These are phyloP conservation scores for Blastobotrys muscicola DNA, from an alignment of 805 yeast species.

Conservation along the genomic window DNA sequence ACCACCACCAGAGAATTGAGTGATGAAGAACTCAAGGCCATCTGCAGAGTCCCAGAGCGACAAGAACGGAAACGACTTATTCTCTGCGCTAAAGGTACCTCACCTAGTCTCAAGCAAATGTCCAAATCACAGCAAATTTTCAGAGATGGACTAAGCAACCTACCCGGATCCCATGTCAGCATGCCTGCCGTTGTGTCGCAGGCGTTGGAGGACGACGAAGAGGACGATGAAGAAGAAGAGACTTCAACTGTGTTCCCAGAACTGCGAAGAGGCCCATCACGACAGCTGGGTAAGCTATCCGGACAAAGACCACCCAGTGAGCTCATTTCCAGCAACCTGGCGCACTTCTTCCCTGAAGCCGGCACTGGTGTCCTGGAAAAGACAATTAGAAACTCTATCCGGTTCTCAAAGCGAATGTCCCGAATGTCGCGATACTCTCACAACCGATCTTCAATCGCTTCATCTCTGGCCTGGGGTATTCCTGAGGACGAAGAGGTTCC, in stretches of 20 bases:
- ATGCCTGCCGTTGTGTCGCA: neutral
- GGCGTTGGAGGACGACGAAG: conserved; percentile 5
- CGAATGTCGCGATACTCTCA: conserved; percentile 28
- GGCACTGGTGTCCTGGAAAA: conserved; percentile 60
- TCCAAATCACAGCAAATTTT: conserved; percentile 20
- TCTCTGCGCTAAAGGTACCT: conserved; percentile 52
- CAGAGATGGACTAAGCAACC: conserved; percentile 9
- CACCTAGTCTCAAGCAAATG: conserved; percentile 38
- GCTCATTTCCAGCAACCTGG: conserved; percentile 76
- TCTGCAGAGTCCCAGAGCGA: conserved; percentile 68
- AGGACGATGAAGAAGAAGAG: conserved; percentile 7
- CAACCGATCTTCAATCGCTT: conserved; percentile 16
- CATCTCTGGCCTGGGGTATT: conserved; percentile 17
- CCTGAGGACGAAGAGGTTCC: conserved; percentile 18
- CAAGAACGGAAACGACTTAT: conserved; percentile 59
- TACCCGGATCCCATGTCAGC: neutral
- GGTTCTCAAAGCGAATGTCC: conserved; percentile 62
- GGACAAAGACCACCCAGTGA: conserved; percentile 94
- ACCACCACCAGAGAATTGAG: conserved; percentile 40
- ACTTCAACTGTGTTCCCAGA: conserved; percentile 7
- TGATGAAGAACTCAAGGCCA: conserved; percentile 73
- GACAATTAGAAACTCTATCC: conserved; percentile 74
- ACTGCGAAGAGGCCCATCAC: neutral
- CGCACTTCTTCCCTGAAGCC: conserved; percentile 87
- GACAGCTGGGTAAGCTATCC: conserved; percentile 8